phyloP scores from a whole-genome alignment of 768 basidiomycete species.

The Boletus reticulatus region DNA sequence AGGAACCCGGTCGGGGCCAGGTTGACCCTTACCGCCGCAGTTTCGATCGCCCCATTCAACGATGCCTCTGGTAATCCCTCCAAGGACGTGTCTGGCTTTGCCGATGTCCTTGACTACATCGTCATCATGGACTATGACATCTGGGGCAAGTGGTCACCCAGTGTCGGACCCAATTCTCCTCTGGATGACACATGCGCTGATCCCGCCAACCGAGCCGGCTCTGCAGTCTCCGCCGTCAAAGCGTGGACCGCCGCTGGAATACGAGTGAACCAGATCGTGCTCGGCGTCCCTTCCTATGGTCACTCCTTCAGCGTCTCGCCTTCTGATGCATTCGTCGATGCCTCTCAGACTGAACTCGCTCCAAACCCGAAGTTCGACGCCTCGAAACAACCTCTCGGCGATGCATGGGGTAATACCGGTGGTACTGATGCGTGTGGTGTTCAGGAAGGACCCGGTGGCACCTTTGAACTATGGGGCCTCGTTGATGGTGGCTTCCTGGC shows the following conservation, averaged over 20 bases:
- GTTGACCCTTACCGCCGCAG: constrained; percentile 70
- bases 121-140: constrained; percentile 67
- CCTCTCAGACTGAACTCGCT: constrained; percentile 36
- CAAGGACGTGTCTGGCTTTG: constrained; percentile 69
- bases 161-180: constrained; percentile 79
- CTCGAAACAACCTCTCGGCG: constrained; percentile 45
- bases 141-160: constrained; percentile 48
- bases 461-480: constrained; percentile 60
- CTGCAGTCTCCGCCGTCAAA: constrained; percentile 67
- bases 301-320: constrained; percentile 59
- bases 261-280: constrained; percentile 63
- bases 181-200: constrained; percentile 72
- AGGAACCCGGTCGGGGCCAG: constrained; percentile 45
- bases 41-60: constrained; percentile 62
- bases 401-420: constrained; percentile 50
- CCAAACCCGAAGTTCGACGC: constrained; percentile 51
- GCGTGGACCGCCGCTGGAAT: constrained; percentile 79
- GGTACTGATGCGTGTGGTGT: constrained; percentile 55
- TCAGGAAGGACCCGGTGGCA: constrained; percentile 44
- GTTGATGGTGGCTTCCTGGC: constrained; percentile 55
- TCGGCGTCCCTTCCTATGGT: constrained; percentile 82
- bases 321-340: constrained; percentile 35
- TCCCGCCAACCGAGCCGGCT: constrained; percentile 58
- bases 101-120: constrained; percentile 64
- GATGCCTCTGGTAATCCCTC: constrained; percentile 59